Base-by-base conservation (phyloP, 192 early-diverging fungal species). In the Diversispora epigaea region DNA sequence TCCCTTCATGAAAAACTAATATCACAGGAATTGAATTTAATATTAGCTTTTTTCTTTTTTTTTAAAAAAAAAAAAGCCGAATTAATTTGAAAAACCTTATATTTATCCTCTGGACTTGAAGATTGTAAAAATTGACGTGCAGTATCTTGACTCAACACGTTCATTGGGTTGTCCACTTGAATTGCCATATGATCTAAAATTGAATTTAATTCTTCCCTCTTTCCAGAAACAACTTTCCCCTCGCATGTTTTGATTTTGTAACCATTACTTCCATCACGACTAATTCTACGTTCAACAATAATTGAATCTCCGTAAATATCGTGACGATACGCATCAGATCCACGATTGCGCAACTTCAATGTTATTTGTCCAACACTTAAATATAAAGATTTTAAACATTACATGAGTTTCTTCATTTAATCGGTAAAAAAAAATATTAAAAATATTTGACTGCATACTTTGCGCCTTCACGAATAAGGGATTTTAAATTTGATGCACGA, bases 151-250 rank as follows among this genome's bases (percentile, higher is more conserved):
- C 91, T 94, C 10, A 99, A 89, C 15, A 97, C 89, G 69, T 92
- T 93, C 77, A 99, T 86, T 9, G 97, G 96, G 71, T 99, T 99
- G 78, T 93, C 92, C 46, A 98, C 90, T 73, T 94, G 89, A 54
- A 99, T 96, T 6, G 86, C 88, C 89, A 97, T 91, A 75, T 94
- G 90, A 78, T 98, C 96, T 25, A 85, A 87, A 45, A 99, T 94
- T 0, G 88, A 86, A 3, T 83, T 81, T 3, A 98, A 87, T 12
- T 96, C 96, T 65, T 96, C 93, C 57, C 91, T 88, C 70, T 89
- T 92, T n/a, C 79, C 91, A 6, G 92, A 92, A 25, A 97, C 78
- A 0, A 85, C 77, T 17, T 84, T 89, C 5, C 89, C 90, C 32
- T 82, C 85, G 14, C 82, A 80, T 64, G 85, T 87, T 67, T 87